Conservation (phyloP, 805 yeast genomes). For the Priceomyces castillae region DNA sequence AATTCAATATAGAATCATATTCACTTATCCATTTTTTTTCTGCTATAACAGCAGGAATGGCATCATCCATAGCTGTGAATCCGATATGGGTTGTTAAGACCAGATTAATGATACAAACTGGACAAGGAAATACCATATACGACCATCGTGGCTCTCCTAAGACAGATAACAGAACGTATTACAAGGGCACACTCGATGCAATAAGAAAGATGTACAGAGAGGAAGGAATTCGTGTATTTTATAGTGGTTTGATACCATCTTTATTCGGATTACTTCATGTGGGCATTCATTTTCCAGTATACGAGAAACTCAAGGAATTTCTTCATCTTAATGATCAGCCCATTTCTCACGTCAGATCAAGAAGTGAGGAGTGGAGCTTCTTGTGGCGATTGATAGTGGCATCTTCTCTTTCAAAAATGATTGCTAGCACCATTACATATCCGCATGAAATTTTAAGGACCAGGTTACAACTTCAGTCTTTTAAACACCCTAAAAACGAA, state of each 20-base stretch:
- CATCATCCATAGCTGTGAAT: conserved; percentile 80
- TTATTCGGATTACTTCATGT: conserved; percentile 88
- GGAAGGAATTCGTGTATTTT: conserved; percentile 81
- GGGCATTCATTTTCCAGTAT: conserved; percentile 93
- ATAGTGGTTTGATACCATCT: conserved; percentile 88
- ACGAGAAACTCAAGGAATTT: conserved; percentile 70
- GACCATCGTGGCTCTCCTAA: conserved; percentile 3
- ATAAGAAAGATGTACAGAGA: conserved; percentile 69
- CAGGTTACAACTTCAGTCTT: conserved; percentile 69
- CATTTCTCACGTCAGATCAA: background rate
- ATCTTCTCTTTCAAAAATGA: conserved; percentile 78
- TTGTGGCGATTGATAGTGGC: conserved; percentile 48
- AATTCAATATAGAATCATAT: conserved; percentile 23
- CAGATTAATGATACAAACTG: conserved; percentile 83
- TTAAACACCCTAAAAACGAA: conserved; percentile 18
- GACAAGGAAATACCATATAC: conserved; percentile 39
- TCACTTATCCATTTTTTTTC: conserved; percentile 45
- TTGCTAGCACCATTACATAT: conserved; percentile 84
- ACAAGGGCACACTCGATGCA: conserved; percentile 81
- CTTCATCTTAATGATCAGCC: conserved; percentile 21
- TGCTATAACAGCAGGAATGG: conserved; percentile 87
- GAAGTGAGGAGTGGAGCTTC: conserved; percentile 7
- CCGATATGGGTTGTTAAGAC: conserved; percentile 99
- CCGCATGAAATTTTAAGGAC: conserved; percentile 96
- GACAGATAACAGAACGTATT: conserved; percentile 34